These are phyloP conservation scores for Inonotus obliquus DNA, from an alignment of 1,284 basidiomycete genomes.

Conservation along the genomic window DNA sequence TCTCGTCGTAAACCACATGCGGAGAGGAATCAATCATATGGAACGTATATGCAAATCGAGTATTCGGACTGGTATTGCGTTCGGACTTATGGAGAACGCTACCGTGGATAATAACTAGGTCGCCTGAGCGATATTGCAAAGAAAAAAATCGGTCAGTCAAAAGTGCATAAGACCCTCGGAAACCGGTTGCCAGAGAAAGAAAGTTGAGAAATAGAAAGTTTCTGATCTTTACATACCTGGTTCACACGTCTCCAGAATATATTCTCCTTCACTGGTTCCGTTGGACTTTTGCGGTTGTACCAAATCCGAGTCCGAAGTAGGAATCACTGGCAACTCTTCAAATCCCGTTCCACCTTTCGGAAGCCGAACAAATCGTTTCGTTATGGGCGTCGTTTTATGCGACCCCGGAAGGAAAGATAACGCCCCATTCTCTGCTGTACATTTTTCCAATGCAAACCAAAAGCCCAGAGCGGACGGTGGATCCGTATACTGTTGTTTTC, in stretches of 20 bases:
- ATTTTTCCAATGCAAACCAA: conserved; percentile 93
- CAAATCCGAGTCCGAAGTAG: conserved; percentile 39
- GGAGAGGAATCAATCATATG: conserved; percentile 81
- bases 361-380: conserved; percentile 80
- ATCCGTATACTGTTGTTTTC: conserved; percentile 75
- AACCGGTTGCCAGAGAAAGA: not conserved
- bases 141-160: not conserved
- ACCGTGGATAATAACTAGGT: conserved; percentile 88
- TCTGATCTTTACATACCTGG: conserved; percentile 60
- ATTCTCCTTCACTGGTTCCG: conserved; percentile 47
- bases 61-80: conserved; percentile 65
- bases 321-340: conserved; percentile 51
- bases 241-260: conserved; percentile 68
- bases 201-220: not conserved
- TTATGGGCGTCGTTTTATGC: conserved; percentile 67
- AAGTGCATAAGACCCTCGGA: not conserved
- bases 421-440: conserved; percentile 82
- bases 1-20: conserved; percentile 63
- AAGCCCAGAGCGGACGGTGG: conserved; percentile 91
- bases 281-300: conserved; percentile 26
- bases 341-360: conserved; percentile 82
- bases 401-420: conserved; percentile 92
- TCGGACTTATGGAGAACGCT: conserved; percentile 87
- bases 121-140: conserved; percentile 42
- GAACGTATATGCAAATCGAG: conserved; percentile 91